Evolutionary conservation across 1,284 basidiomycete genomes (phyloP).

Genomic region (Naganishia albida): DNA sequence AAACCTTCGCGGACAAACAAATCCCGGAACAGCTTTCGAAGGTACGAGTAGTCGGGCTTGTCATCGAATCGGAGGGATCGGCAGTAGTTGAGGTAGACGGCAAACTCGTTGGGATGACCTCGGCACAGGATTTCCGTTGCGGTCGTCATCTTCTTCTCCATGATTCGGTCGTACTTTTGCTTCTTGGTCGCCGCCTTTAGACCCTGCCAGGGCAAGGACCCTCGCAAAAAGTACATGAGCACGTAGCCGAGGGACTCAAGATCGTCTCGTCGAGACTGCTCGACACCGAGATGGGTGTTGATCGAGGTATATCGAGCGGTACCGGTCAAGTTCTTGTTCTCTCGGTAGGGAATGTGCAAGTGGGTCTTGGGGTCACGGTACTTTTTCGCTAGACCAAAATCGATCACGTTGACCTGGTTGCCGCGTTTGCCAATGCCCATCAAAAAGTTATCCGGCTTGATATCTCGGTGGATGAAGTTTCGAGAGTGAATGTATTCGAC

Average conservation of each 20-base stretch:
- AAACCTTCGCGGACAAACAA: conserved; percentile 95
- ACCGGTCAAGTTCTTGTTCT: conserved; percentile 99
- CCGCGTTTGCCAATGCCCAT: conserved; percentile 99
- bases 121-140: conserved; percentile 93
- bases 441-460: conserved; percentile 99
- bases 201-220: conserved; percentile 94
- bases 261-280: conserved; percentile 94
- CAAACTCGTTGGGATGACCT: conserved; percentile 96
- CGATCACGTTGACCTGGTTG: conserved; percentile 99
- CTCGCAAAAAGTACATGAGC: conserved; percentile 95
- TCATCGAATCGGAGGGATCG: conserved; percentile 96
- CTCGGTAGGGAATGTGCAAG: conserved; percentile 97
- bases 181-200: conserved; percentile 98
- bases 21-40: conserved; percentile 96
- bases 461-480: conserved; percentile 99
- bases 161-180: conserved; percentile 99
- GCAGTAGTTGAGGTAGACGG: conserved; percentile 96
- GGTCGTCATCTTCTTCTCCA: conserved; percentile 99
- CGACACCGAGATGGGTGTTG: conserved; percentile 97
- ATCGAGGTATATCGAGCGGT: conserved; percentile 99
- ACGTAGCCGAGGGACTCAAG: conserved; percentile 95
- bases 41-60: conserved; percentile 97
- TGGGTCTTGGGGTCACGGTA: conserved; percentile 99
- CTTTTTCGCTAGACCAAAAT: conserved; percentile 99
- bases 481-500: conserved; percentile 99